phyloP scores from a whole-genome alignment of 768 basidiomycete genomes.

The Podaxis sp. region DNA sequence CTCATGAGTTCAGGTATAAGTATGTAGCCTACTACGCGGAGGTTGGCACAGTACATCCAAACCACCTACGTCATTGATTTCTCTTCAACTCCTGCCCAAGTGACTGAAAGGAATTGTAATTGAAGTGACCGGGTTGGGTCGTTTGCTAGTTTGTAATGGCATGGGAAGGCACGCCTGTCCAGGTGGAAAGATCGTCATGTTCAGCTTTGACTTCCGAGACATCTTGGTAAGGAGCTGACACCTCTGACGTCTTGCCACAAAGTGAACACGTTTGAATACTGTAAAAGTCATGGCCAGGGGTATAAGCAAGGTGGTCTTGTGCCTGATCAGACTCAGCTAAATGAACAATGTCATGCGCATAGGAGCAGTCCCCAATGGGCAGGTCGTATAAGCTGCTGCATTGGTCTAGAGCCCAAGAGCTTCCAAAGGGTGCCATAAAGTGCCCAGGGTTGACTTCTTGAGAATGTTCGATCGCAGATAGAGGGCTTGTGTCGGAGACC shows the following conservation, averaged over 20 bases:
- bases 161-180: not conserved
- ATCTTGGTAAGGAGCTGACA: not conserved
- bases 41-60: no score
- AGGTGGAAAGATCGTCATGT: not conserved
- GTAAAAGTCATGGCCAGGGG: constrained; percentile 1
- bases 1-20: no score
- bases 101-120: no score
- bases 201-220: no score
- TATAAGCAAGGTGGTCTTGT: not conserved
- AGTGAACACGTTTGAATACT: not conserved
- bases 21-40: no score
- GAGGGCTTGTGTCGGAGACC: constrained; percentile 1
- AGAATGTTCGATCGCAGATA: not conserved
- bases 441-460: not conserved
- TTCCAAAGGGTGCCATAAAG: not conserved
- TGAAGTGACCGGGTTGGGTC: no score
- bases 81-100: no score
- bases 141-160: not conserved
- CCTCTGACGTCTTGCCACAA: not conserved
- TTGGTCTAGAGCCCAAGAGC: constrained; percentile 11
- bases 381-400: constrained; percentile 8
- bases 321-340: not conserved
- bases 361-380: not conserved
- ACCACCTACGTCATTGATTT: no score
- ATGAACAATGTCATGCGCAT: not conserved